A percentile compares a stretch with the other conserved stretches of the same genome.
phyloP scores from a whole-genome alignment of 805 yeast species.

The Barnettozyma salicaria region DNA sequence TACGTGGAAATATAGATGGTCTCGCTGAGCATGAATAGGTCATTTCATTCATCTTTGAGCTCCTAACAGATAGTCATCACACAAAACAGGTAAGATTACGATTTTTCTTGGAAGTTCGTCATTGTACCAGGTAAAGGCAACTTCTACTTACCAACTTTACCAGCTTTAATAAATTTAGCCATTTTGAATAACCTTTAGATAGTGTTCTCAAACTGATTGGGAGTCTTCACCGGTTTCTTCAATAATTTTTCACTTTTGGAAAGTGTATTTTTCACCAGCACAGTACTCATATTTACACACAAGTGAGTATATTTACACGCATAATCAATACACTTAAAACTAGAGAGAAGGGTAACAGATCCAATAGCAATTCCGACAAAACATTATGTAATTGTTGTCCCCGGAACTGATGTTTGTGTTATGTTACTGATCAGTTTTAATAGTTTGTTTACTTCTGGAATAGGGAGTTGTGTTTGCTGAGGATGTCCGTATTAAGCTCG shows the following conservation, averaged over 20 bases:
- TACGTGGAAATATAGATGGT: too few relatives aligned
- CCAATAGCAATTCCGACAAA: too few relatives aligned
- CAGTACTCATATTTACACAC: conserved; percentile 4
- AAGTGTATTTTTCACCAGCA: conserved; percentile 5
- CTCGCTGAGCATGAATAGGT: too few relatives aligned
- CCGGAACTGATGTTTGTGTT: too few relatives aligned
- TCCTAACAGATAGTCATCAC: too few relatives aligned
- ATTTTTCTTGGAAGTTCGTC: too few relatives aligned
- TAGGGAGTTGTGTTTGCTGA: not conserved
- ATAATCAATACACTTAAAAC: not conserved
- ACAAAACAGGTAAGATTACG: too few relatives aligned
- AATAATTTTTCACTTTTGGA: conserved; percentile 10
- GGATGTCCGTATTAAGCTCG: not conserved
- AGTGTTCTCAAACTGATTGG: conserved; percentile 1
- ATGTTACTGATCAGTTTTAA: too few relatives aligned
- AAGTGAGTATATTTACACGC: too few relatives aligned
- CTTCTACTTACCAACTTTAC: conserved; percentile 75
- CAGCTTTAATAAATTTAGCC: conserved; percentile 99
- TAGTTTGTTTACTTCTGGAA: conserved; percentile 16
- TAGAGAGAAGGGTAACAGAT: not conserved
- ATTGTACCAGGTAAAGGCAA: not conserved
- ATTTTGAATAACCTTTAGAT: conserved; percentile 36
- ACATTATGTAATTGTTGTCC: too few relatives aligned
- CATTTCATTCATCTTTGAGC: too few relatives aligned
- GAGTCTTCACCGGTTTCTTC: conserved; percentile 2